Conservation (phyloP, 2,329 filamentous ascomycete genomes). For the Metarhizium album region DNA sequence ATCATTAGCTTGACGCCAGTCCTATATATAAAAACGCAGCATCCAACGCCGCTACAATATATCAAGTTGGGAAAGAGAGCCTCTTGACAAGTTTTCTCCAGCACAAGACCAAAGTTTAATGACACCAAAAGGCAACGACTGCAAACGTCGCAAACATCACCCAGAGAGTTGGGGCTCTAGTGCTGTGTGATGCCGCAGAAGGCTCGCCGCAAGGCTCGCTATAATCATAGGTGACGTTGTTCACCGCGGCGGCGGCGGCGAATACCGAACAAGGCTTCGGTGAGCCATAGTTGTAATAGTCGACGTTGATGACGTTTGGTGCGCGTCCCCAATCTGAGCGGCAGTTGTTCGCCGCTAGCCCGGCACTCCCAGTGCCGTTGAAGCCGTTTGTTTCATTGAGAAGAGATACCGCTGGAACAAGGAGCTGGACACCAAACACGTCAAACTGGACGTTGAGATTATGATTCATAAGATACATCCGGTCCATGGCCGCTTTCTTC, state of each 20-base stretch:
- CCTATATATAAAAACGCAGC: background rate
- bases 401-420: slow-evolving; percentile 61
- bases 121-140: background rate
- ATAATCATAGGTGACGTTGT: slow-evolving; percentile 59
- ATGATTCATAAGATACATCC: slow-evolving; percentile 80
- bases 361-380: slow-evolving; percentile 55
- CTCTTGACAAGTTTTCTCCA: no score
- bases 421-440: slow-evolving; percentile 49
- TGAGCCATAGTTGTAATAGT: slow-evolving; percentile 69
- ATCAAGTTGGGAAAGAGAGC: no score
- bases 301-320: slow-evolving; percentile 71
- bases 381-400: slow-evolving; percentile 64
- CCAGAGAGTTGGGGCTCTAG: slow-evolving; percentile 5
- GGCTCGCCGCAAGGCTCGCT: slow-evolving; percentile 39
- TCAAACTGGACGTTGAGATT: slow-evolving; percentile 75
- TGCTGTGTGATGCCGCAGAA: background rate
- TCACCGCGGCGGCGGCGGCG: slow-evolving; percentile 56
- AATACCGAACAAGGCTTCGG: slow-evolving; percentile 60
- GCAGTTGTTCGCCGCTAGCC: slow-evolving; percentile 53
- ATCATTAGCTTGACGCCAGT: background rate
- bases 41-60: background rate
- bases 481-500: slow-evolving; percentile 40
- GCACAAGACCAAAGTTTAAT: background rate
- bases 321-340: slow-evolving; percentile 49
- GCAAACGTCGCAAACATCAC: slow-evolving; percentile 18